Evolutionary conservation across 2,329 filamentous ascomycete species (phyloP).

Genomic region (Fusarium zealandicum): DNA sequence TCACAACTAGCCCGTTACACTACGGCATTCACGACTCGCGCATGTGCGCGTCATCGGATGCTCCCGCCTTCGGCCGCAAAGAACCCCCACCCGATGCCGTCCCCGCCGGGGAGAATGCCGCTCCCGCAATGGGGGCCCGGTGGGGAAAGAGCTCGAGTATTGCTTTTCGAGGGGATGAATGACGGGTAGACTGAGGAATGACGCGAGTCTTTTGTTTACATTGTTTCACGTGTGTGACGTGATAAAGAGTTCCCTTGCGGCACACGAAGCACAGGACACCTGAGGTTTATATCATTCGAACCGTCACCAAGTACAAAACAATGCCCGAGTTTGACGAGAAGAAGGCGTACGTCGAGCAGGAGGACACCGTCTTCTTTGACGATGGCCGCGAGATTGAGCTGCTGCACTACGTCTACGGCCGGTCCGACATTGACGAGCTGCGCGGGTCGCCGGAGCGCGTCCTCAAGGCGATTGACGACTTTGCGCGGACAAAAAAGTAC

Average conservation of each 20-base stretch:
- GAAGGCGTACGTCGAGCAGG: conserved; percentile 53
- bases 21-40: background rate
- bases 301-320: background rate
- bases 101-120: conserved; percentile 29
- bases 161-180: conserved; percentile 22
- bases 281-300: background rate
- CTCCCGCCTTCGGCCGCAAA: conserved; percentile 6
- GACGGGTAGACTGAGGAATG: conserved; percentile 33
- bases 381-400: conserved; percentile 79
- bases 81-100: conserved; percentile 24
- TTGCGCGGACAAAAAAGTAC: conserved; percentile 64
- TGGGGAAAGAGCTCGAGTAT: conserved; percentile 6
- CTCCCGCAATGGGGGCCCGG: conserved; percentile 7
- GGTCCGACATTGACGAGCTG: conserved; percentile 67
- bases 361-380: conserved; percentile 59
- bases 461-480: conserved; percentile 75
- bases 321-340: conserved; percentile 47
- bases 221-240: background rate
- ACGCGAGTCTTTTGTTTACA: conserved; percentile 24
- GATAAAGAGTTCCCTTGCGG: background rate
- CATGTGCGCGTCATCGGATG: conserved; percentile 35
- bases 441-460: conserved; percentile 69
- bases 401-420: conserved; percentile 71
- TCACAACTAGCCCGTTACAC: background rate
- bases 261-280: background rate